These are phyloP conservation scores for Vitis riparia DNA, from an alignment of 164 flowering plant genomes.

Conservation along the genomic window DNA sequence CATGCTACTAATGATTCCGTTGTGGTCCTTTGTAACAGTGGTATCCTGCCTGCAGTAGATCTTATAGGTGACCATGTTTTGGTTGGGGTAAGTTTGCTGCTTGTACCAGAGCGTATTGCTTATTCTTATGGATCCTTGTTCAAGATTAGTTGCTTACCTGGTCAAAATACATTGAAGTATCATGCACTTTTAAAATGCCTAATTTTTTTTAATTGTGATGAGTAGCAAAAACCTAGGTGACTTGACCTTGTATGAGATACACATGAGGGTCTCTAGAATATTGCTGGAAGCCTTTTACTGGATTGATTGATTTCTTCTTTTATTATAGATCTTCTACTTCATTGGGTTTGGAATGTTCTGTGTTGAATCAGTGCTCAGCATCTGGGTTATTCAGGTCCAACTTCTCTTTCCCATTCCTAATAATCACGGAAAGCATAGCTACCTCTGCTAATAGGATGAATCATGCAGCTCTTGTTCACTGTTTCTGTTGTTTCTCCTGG, in stretches of 20 bases:
- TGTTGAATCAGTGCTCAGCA: constrained; percentile 72
- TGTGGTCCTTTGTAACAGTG: constrained; percentile 49
- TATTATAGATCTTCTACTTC: constrained; percentile 83
- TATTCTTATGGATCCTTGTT: not conserved
- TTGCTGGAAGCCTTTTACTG: not conserved
- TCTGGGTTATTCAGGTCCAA: constrained; percentile 95
- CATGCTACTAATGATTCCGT: constrained; percentile 5
- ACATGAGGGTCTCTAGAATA: too few species aligned
- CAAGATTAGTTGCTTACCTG: not conserved
- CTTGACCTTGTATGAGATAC: too few species aligned
- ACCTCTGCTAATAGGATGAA: not conserved
- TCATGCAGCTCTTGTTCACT: not conserved
- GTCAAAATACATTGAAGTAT: too few species aligned
- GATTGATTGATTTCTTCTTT: constrained; percentile 3
- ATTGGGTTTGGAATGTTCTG: constrained; percentile 81
- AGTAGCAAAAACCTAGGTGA: too few species aligned
- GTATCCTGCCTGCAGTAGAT: constrained; percentile 87
- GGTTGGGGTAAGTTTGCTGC: constrained; percentile 81
- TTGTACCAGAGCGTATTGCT: not conserved
- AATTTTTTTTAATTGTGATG: too few species aligned
- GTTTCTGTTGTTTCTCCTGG: not conserved
- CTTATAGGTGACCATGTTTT: constrained; percentile 44
- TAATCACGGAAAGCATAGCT: not conserved
- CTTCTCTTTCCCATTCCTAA: not conserved
- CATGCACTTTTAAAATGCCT: too few species aligned